Percentiles rank a stretch among this genome's conserved stretches.
These are phyloP conservation scores for Trichoderma gracile DNA, from an alignment of 2,329 filamentous ascomycete genomes.

Conservation along the genomic window DNA sequence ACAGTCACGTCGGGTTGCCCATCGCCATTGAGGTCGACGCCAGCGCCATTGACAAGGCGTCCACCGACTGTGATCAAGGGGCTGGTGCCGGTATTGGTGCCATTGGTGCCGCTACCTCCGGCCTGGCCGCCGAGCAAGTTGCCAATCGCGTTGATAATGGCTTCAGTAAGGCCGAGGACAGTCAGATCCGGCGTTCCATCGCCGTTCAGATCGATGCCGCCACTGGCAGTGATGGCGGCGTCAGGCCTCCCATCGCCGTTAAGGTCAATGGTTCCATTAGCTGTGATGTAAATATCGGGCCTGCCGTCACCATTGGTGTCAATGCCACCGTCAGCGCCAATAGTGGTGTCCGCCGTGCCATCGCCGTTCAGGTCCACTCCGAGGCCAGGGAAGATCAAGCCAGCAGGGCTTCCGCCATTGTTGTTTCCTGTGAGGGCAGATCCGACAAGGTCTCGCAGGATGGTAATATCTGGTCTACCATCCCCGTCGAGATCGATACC, in stretches of 20 bases:
- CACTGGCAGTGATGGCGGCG: neutral
- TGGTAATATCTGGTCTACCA: neutral
- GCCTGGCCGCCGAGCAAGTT: neutral
- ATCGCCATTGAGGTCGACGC: neutral
- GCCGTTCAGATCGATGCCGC: neutral
- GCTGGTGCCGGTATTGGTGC: neutral
- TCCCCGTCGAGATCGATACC: constrained; percentile 4
- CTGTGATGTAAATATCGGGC: neutral
- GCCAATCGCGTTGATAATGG: neutral
- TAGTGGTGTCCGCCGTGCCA: neutral
- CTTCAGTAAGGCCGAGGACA: neutral
- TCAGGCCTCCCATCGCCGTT: neutral
- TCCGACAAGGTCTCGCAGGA: neutral
- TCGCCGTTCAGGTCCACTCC: constrained; percentile 7
- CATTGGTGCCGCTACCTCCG: neutral
- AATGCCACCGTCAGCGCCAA: neutral
- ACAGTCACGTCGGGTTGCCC: neutral
- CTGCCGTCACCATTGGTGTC: constrained; percentile 3
- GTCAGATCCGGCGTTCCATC: neutral
- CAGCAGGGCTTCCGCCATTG: neutral
- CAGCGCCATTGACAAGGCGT: neutral
- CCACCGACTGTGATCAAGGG: neutral
- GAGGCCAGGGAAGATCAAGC: neutral
- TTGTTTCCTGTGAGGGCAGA: neutral
- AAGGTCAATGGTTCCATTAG: neutral